A percentile compares a stretch with the other conserved stretches of the same genome.
Conservation (phyloP, 2,329 filamentous ascomycete genomes). For the Purpureocillium lavendulum region DNA sequence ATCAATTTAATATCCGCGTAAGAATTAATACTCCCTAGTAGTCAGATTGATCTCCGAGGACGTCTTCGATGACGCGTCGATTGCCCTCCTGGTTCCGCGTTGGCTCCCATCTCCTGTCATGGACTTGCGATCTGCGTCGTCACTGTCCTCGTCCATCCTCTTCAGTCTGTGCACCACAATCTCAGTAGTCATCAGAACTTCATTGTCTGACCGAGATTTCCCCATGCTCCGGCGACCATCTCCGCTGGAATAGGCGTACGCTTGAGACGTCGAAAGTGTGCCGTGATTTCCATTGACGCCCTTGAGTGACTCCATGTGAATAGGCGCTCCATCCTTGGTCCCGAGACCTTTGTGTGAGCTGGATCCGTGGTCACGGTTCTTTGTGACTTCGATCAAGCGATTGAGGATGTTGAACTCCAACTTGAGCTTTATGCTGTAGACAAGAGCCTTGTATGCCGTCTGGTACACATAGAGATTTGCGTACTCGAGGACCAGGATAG, state of each 20-base stretch:
- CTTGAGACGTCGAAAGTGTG: neutral
- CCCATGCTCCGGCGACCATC: neutral
- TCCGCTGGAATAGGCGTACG: neutral
- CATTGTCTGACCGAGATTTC: neutral
- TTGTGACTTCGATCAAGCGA: constrained; percentile 18
- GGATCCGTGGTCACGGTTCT: neutral
- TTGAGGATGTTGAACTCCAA: constrained; percentile 24
- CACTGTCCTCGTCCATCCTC: neutral
- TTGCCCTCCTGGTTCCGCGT: neutral
- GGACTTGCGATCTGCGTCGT: neutral
- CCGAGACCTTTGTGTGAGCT: neutral
- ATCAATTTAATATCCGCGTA: too few relatives aligned
- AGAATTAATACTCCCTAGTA: neutral
- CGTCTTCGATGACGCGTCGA: constrained; percentile 1
- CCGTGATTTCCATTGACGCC: neutral
- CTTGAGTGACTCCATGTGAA: neutral
- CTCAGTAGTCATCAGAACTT: neutral
- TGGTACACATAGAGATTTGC: constrained; percentile 17
- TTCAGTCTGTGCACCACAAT: neutral
- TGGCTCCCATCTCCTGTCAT: neutral
- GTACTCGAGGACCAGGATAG: constrained; percentile 21
- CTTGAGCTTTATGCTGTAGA: constrained; percentile 24
- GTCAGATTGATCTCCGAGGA: neutral
- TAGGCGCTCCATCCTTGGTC: neutral
- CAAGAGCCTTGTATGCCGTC: constrained; percentile 20